phyloP scores from a whole-genome alignment of 2,329 filamentous ascomycete species.

The Metarhizium robertsii region DNA sequence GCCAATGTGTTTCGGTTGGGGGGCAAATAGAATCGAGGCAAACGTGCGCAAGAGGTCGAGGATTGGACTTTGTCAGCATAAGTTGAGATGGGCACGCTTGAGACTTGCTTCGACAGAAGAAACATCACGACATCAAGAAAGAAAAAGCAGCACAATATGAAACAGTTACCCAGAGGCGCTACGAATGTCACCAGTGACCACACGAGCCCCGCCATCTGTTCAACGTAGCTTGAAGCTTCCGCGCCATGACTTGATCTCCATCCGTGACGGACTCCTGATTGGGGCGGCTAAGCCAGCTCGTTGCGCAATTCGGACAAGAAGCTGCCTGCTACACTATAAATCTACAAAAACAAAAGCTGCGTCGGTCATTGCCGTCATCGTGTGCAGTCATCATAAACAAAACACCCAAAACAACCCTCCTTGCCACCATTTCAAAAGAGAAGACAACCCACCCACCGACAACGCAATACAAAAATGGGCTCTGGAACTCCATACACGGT shows the following conservation, averaged over 20 bases:
- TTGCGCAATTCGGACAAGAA: neutral
- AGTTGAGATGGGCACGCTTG: neutral
- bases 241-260: neutral
- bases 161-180: too few species aligned
- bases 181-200: neutral
- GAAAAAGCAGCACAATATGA: too few species aligned
- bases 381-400: too few species aligned
- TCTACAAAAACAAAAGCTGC: too few species aligned
- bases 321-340: neutral
- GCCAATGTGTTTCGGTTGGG: too few species aligned
- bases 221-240: neutral
- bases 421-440: too few species aligned
- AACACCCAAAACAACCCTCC: too few species aligned
- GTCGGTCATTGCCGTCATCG: too few species aligned
- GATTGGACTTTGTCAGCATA: neutral
- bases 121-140: too few species aligned
- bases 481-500: slow-evolving; percentile 33
- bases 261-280: neutral
- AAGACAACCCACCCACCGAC: neutral
- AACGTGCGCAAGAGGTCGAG: neutral
- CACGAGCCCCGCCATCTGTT: neutral
- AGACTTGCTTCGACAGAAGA: too few species aligned
- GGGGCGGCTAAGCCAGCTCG: neutral
- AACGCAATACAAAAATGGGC: slow-evolving; percentile 22
- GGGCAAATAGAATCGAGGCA: too few species aligned